Conservation (phyloP, 2,329 filamentous ascomycete genomes). For the Pyrenophora teres region DNA sequence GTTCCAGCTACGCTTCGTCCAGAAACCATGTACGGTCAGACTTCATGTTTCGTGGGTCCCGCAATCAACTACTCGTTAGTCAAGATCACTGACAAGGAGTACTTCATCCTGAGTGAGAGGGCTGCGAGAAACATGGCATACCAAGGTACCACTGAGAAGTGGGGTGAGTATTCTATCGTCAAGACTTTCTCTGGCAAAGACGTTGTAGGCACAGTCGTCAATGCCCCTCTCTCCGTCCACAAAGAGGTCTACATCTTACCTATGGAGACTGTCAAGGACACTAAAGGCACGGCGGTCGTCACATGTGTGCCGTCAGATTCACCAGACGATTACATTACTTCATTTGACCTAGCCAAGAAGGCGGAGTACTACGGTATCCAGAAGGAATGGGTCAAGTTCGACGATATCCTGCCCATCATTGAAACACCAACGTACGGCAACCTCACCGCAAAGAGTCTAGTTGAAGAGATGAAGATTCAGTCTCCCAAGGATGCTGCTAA, state of each 20-base stretch:
- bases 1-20: conserved; percentile 90
- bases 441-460: conserved; percentile 78
- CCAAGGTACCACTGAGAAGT: conserved; percentile 81
- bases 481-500: conserved; percentile 94
- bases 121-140: conserved; percentile 94
- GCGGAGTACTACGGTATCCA: conserved; percentile 90
- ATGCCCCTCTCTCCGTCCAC: conserved; percentile 83
- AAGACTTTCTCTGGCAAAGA: conserved; percentile 77
- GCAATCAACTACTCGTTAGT: conserved; percentile 89
- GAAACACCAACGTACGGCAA: conserved; percentile 83
- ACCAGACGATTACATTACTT: conserved; percentile 91
- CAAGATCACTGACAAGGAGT: conserved; percentile 69
- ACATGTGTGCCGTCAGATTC: conserved; percentile 95
- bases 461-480: conserved; percentile 93
- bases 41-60: conserved; percentile 91
- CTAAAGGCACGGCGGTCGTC: conserved; percentile 95
- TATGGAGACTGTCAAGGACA: conserved; percentile 90
- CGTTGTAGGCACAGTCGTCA: conserved; percentile 83
- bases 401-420: conserved; percentile 78
- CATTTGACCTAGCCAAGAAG: conserved; percentile 89
- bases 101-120: conserved; percentile 80
- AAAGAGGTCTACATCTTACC: conserved; percentile 85
- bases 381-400: conserved; percentile 90
- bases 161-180: conserved; percentile 75
- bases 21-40: conserved; percentile 99